A percentile compares a stretch with the other conserved stretches of the same genome.
Evolutionary conservation across 2,329 filamentous ascomycete species (phyloP).

Genomic region (Nigrospora oryzae): DNA sequence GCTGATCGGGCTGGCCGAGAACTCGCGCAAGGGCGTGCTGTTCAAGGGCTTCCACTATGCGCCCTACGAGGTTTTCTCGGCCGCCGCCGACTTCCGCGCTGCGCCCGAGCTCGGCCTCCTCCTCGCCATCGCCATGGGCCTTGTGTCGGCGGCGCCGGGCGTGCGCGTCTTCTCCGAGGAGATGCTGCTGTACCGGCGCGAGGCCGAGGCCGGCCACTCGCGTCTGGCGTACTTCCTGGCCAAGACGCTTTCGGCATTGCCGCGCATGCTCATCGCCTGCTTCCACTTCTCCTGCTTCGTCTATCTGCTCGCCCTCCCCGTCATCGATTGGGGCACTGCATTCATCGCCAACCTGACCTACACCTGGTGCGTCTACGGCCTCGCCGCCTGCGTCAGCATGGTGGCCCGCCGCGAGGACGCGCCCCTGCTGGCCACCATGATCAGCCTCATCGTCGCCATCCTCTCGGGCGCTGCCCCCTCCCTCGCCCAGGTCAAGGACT

Average conservation of each 20-base stretch:
- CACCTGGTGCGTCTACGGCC: slow-evolving; percentile 50
- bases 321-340: slow-evolving; percentile 38
- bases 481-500: slow-evolving; percentile 35
- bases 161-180: slow-evolving; percentile 50
- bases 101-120: slow-evolving; percentile 45
- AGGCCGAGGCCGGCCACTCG: slow-evolving; percentile 48
- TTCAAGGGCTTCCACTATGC: slow-evolving; percentile 39
- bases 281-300: slow-evolving; percentile 47
- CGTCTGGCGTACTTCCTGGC: slow-evolving; percentile 47
- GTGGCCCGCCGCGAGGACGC: slow-evolving; percentile 46
- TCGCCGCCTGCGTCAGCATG: slow-evolving; percentile 44
- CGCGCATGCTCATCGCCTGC: slow-evolving; percentile 39
- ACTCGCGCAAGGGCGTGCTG: slow-evolving; percentile 38
- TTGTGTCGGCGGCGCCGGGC: slow-evolving; percentile 44
- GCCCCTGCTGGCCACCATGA: slow-evolving; percentile 46
- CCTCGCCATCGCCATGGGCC: slow-evolving; percentile 43
- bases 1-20: slow-evolving; percentile 45
- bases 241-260: slow-evolving; percentile 42
- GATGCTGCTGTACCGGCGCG: slow-evolving; percentile 43
- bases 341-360: slow-evolving; percentile 44
- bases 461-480: slow-evolving; percentile 44
- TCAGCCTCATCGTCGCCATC: slow-evolving; percentile 43
- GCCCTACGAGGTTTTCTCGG: slow-evolving; percentile 42
- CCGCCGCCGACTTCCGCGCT: slow-evolving; percentile 39
- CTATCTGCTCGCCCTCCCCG: slow-evolving; percentile 37